phyloP scores from a whole-genome alignment of 495 filamentous ascomycete species.

The Podospora pseudocomata region DNA sequence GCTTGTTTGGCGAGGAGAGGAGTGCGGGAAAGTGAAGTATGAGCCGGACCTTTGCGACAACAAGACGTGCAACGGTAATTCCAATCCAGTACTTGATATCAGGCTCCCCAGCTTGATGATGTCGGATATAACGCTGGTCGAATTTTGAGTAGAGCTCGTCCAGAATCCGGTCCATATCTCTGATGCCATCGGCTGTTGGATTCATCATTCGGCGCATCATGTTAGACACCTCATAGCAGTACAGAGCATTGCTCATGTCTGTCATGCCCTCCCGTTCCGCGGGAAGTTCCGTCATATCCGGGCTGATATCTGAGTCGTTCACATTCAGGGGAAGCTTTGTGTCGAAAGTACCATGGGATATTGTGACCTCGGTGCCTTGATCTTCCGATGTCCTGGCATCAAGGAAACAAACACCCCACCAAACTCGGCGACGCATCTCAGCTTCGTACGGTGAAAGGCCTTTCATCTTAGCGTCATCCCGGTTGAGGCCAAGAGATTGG shows the following conservation, averaged over 20 bases:
- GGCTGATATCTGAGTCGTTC: constrained; percentile 44
- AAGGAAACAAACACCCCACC: constrained; percentile 43
- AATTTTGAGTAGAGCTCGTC: constrained; percentile 57
- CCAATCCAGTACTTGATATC: constrained; percentile 63
- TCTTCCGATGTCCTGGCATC: constrained; percentile 40
- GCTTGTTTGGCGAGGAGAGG: constrained; percentile 33
- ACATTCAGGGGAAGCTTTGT: constrained; percentile 44
- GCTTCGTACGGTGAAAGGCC: constrained; percentile 47
- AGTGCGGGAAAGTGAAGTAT: constrained; percentile 44
- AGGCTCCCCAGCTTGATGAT: constrained; percentile 39
- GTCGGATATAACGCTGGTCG: constrained; percentile 58
- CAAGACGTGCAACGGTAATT: constrained; percentile 59
- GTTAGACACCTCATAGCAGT: constrained; percentile 31
- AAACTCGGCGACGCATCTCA: constrained; percentile 48
- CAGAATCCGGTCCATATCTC: constrained; percentile 57
- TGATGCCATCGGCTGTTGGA: constrained; percentile 20
- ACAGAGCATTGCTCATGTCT: constrained; percentile 32
- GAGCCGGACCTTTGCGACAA: constrained; percentile 54
- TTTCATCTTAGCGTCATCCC: constrained; percentile 40
- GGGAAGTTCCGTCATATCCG: constrained; percentile 32
- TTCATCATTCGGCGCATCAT: constrained; percentile 41
- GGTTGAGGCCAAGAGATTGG: constrained; percentile 48
- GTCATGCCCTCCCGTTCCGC: constrained; percentile 34
- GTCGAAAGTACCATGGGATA: constrained; percentile 36
- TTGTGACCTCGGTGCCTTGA: constrained; percentile 42